phyloP scores from a whole-genome alignment of 2,329 filamentous ascomycete species.

The Fusarium metavorans region DNA sequence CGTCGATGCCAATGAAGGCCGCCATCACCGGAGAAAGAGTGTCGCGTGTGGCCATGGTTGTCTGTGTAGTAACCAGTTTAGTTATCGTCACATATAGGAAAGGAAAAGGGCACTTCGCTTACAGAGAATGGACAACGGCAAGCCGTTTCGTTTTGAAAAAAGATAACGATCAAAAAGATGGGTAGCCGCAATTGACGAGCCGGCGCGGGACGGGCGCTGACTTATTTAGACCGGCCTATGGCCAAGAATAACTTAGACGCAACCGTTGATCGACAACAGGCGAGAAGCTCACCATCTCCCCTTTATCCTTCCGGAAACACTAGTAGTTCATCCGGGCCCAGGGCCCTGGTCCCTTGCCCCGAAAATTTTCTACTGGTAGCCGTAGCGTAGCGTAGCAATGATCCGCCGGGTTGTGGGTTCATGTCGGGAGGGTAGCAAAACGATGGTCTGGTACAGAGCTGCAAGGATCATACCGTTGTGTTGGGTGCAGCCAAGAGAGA shows the following conservation, averaged over 20 bases:
- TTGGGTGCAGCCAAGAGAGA: background rate
- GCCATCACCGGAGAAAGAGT: conserved; percentile 11
- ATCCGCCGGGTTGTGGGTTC: background rate
- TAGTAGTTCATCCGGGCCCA: background rate
- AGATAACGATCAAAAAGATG: background rate
- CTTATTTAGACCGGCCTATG: background rate
- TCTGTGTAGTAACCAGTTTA: background rate
- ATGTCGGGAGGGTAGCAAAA: background rate
- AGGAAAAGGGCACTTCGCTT: background rate
- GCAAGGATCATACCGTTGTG: background rate
- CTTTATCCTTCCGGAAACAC: background rate
- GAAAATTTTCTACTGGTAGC: background rate
- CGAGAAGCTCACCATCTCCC: background rate
- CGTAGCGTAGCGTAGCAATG: background rate
- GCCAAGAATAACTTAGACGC: background rate
- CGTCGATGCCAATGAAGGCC: conserved; percentile 17
- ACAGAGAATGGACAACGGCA: background rate
- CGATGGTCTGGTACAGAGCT: background rate
- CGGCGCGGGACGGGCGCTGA: background rate
- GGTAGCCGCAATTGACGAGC: background rate
- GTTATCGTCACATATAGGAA: background rate
- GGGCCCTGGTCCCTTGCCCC: background rate
- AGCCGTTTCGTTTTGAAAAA: background rate
- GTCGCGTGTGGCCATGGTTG: conserved; percentile 14
- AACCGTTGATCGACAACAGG: background rate